These are phyloP conservation scores for Elsinoe arachidis DNA, from an alignment of 2,329 filamentous ascomycete species.

Conservation along the genomic window DNA sequence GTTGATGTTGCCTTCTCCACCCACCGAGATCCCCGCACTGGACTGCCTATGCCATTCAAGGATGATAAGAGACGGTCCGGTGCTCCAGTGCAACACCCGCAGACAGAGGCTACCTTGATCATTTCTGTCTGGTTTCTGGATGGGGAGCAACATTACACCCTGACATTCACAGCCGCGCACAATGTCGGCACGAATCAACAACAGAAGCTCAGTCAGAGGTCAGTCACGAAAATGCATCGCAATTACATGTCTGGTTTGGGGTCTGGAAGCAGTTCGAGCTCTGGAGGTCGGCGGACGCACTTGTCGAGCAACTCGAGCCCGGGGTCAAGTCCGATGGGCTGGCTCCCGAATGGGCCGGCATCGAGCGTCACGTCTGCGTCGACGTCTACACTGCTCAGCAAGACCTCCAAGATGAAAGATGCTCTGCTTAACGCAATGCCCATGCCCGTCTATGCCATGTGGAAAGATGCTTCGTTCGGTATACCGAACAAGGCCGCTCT, in stretches of 20 bases:
- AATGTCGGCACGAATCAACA: constrained; percentile 11
- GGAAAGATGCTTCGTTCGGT: constrained; percentile 67
- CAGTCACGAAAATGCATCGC: constrained; percentile 35
- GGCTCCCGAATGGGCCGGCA: constrained; percentile 22
- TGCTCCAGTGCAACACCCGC: constrained; percentile 14
- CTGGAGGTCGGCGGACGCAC: constrained; percentile 17
- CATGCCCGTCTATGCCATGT: constrained; percentile 69
- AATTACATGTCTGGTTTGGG: constrained; percentile 30
- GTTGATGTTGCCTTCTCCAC: constrained; percentile 60
- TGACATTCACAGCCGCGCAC: constrained; percentile 60
- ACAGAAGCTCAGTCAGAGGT: constrained; percentile 24
- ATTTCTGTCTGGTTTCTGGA: constrained; percentile 67
- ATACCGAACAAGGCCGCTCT: constrained; percentile 61
- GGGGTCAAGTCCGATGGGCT: constrained; percentile 11
- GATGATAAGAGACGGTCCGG: constrained; percentile 18
- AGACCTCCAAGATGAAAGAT: constrained; percentile 67
- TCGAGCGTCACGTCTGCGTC: constrained; percentile 22
- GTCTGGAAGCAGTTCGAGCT: constrained; percentile 31
- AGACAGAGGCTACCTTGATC: constrained; percentile 62
- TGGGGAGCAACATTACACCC: constrained; percentile 59
- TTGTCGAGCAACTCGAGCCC: constrained; percentile 13
- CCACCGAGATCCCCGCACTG: constrained; percentile 31
- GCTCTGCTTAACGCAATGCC: constrained; percentile 66
- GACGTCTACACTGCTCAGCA: constrained; percentile 55
- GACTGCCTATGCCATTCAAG: constrained; percentile 27